Evolutionary conservation across 805 yeast genomes (phyloP).

Genomic region (Kazachstania taianensis): DNA sequence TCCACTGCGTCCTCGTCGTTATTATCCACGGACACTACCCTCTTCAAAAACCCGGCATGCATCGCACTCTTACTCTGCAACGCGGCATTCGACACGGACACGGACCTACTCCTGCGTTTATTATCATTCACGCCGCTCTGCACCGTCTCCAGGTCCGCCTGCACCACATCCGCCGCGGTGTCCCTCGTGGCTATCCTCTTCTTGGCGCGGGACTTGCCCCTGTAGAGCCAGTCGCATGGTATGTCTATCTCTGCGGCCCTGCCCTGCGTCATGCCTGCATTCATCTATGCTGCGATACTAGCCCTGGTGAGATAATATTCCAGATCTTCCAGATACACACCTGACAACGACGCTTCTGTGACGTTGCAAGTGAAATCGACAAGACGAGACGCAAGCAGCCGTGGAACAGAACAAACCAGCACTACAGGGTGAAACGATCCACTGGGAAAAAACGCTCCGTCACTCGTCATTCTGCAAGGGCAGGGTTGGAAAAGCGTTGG

Average conservation of each 20-base stretch:
- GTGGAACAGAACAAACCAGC: too few species aligned
- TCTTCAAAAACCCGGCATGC: slow-evolving; percentile 10
- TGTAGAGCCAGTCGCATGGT: slow-evolving; percentile 75
- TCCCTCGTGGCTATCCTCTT: slow-evolving; percentile 1
- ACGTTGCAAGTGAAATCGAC: too few species aligned
- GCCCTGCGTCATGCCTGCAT: neutral
- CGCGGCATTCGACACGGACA: slow-evolving; percentile 15
- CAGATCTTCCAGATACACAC: too few species aligned
- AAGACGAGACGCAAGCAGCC: too few species aligned
- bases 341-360: too few species aligned
- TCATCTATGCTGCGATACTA: neutral
- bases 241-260: slow-evolving; percentile 33
- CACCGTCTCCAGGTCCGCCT: neutral
- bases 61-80: slow-evolving; percentile 2
- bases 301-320: neutral
- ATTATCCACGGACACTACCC: neutral
- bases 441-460: too few species aligned
- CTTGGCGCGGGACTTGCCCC: slow-evolving; percentile 43
- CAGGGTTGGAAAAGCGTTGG: too few species aligned
- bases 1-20: neutral
- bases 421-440: too few species aligned
- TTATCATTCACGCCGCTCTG: neutral
- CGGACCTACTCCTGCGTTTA: slow-evolving; percentile 14
- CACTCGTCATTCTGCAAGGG: too few species aligned
- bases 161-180: neutral